A percentile compares a stretch with the other conserved stretches of the same genome.
Evolutionary conservation across 208 protist genomes (phyloP).

Genomic region (Trypanosoma cruzi): DNA sequence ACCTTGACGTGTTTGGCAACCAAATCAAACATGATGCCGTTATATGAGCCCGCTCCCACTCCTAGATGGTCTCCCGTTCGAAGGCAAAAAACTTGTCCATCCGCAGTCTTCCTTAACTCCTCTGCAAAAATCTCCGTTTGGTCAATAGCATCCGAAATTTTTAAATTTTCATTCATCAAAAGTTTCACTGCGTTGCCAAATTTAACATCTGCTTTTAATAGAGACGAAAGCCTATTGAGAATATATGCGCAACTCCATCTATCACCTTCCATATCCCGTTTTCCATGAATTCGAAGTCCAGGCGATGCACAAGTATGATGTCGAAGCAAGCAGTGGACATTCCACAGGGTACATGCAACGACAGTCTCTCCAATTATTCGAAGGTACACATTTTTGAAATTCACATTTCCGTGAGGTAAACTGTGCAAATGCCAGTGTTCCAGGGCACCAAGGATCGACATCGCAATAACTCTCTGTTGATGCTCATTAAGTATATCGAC

Average conservation of each 20-base stretch:
- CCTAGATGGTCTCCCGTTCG: conserved; percentile 53
- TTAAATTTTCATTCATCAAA: conserved; percentile 38
- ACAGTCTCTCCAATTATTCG: conserved; percentile 42
- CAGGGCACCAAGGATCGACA: conserved; percentile 65
- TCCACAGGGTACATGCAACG: conserved; percentile 65
- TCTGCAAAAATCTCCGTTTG: conserved; percentile 56
- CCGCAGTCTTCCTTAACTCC: conserved; percentile 36
- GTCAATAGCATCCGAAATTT: conserved; percentile 55
- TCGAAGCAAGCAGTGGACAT: conserved; percentile 44
- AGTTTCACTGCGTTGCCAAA: conserved; percentile 34
- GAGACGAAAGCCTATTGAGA: conserved; percentile 28
- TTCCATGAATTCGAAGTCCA: conserved; percentile 38
- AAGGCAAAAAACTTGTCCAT: conserved; percentile 59
- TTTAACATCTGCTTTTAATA: conserved; percentile 30
- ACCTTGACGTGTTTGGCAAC: conserved; percentile 72
- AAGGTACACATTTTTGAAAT: conserved; percentile 73
- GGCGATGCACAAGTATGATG: conserved; percentile 47
- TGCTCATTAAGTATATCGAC: conserved; percentile 16
- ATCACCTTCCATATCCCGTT: conserved; percentile 54
- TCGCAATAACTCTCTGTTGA: conserved; percentile 41
- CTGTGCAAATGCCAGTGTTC: conserved; percentile 90
- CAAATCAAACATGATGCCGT: conserved; percentile 93
- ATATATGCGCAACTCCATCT: conserved; percentile 62
- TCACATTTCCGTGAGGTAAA: conserved; percentile 67
- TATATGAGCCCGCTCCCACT: conserved; percentile 66